phyloP scores from a whole-genome alignment of 2,329 filamentous ascomycete species.

The Onygenales sp. region DNA sequence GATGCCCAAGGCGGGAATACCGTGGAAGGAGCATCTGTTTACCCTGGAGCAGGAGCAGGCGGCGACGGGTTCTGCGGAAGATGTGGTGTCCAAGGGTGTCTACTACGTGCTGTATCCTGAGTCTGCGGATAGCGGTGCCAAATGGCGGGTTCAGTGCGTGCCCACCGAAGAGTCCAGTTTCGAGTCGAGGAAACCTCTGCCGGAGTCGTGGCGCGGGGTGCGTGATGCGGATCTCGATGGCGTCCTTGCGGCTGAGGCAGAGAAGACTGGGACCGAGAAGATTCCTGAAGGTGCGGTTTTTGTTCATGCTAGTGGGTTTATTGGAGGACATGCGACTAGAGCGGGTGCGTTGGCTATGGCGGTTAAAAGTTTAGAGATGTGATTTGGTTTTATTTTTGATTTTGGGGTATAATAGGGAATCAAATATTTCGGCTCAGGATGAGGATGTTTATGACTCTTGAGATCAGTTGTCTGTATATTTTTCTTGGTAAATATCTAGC shows the following conservation, averaged over 20 bases:
- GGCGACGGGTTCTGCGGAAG: neutral
- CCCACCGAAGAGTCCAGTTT: constrained; percentile 77
- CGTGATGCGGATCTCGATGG: constrained; percentile 76
- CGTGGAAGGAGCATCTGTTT: constrained; percentile 96
- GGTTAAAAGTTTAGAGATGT: constrained; percentile 25
- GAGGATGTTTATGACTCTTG: no score
- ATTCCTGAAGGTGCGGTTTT: constrained; percentile 61
- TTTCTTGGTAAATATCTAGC: no score
- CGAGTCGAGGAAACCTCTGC: constrained; percentile 80
- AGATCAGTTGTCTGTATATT: no score
- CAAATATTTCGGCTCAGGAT: neutral
- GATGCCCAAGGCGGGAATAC: constrained; percentile 64
- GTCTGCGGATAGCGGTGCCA: constrained; percentile 60
- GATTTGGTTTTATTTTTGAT: neutral
- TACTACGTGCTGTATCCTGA: constrained; percentile 91
- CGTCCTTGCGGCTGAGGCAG: constrained; percentile 31
- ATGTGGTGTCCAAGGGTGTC: constrained; percentile 44
- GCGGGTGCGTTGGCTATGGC: constrained; percentile 85
- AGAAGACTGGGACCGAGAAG: constrained; percentile 27
- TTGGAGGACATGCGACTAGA: constrained; percentile 87
- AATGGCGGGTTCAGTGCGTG: constrained; percentile 94
- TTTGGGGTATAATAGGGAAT: neutral
- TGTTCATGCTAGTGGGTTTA: constrained; percentile 90
- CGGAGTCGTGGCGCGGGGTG: constrained; percentile 84
- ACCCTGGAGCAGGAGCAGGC: constrained; percentile 59